These are phyloP conservation scores for Bothriochloa decipiens DNA, from an alignment of 176 grass and related monocot genomes.

Conservation along the genomic window DNA sequence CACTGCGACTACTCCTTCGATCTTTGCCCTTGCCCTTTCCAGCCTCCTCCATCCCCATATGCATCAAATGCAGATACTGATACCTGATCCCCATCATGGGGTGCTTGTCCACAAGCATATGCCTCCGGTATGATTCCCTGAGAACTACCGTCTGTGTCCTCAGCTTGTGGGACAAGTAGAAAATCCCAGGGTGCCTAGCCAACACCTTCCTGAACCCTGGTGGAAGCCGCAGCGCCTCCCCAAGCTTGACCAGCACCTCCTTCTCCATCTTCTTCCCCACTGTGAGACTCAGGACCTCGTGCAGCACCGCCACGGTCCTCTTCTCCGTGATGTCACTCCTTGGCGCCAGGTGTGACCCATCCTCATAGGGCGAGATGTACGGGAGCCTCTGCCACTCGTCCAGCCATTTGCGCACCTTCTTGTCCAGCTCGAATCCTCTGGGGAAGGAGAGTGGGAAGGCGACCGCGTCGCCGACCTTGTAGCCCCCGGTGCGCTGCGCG, in stretches of 20 bases:
- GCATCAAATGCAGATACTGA: constrained; percentile 92
- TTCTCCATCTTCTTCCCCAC: constrained; percentile 92
- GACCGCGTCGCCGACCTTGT: constrained; percentile 71
- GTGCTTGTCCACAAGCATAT: constrained; percentile 81
- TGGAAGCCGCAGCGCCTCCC: constrained; percentile 61
- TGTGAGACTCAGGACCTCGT: constrained; percentile 72
- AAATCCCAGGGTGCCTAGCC: constrained; percentile 80
- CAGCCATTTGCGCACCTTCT: constrained; percentile 84
- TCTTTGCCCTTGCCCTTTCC: constrained; percentile 50
- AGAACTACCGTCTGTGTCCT: constrained; percentile 84
- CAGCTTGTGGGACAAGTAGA: constrained; percentile 88
- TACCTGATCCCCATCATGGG: constrained; percentile 88
- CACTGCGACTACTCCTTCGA: constrained; percentile 24
- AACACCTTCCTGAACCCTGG: constrained; percentile 81
- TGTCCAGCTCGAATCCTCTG: constrained; percentile 69
- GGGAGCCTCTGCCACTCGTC: constrained; percentile 89
- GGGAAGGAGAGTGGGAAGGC: constrained; percentile 76
- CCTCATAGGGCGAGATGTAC: constrained; percentile 87
- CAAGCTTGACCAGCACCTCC: constrained; percentile 70
- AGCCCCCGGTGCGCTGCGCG: constrained; percentile 67
- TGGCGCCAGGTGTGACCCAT: constrained; percentile 57
- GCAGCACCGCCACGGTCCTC: constrained; percentile 74
- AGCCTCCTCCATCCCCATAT: constrained; percentile 62
- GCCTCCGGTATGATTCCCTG: constrained; percentile 70
- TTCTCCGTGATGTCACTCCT: constrained; percentile 85